Evolutionary conservation across 257 asterid genomes (phyloP), one percentile per base, ranked within the genome.

Genomic region (Gentiana straminea): DNA sequence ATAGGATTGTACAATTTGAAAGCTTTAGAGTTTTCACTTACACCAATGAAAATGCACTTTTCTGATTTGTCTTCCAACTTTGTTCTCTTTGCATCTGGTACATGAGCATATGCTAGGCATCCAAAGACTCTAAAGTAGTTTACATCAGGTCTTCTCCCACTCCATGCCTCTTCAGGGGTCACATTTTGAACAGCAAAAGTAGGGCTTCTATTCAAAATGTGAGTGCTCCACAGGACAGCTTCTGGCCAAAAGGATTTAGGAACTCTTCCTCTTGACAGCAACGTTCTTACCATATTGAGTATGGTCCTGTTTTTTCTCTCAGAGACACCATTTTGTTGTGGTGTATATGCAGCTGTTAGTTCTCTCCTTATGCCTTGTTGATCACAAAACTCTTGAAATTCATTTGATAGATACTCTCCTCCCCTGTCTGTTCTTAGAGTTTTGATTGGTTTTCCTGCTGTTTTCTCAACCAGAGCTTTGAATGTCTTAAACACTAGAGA

Each of bases 311-410:
- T 60, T 4, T 44, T 6, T 8, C 57, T 8, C 11, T 60, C 64
- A 5, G 36, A 47, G 15, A 60, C 64, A 6, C 57, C 64, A n/a
- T 60, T 60, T 0, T 50, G 56, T 7, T 60, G 64, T 9, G 57
- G 57, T 11, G 64, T 33, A 36, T 49, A 60, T 7, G 67, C 33
- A 2, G 58, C 43, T 1, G 64, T 64, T 4, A 60, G 4, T 3
- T 68, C 54, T 13, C 69, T 38, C 0, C 3, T 4, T 1, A 68
- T 56, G 1, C 64, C 73, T 8, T 55, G 8, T 1, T 12, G 6
- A 1, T 13, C 39, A 24, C 66, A 59, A 33, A 39, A 53, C 5
- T 34, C 5, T 1, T 2, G 3, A 12, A 66, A 59, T 1, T 51
- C 66, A 0, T 5, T 4, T 0, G 71, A 67, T 2, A 24, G 44